Evolutionary conservation across 2,329 filamentous ascomycete species (phyloP).

Genomic region (Dichotomopilus funicola): DNA sequence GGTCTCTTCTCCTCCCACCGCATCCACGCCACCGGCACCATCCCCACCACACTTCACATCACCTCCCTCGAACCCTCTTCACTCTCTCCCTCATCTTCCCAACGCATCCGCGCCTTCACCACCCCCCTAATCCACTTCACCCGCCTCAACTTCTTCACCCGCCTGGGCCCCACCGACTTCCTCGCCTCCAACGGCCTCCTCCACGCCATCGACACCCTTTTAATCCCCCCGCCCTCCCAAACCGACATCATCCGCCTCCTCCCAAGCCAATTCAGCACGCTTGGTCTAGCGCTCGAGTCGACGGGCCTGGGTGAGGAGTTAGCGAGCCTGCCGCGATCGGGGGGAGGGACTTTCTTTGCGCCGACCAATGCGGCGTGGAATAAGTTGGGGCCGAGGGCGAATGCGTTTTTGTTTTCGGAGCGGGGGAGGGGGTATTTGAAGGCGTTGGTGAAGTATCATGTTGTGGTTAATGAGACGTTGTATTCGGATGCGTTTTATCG

Average conservation of each 20-base stretch:
- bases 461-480: conserved; percentile 65
- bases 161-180: conserved; percentile 59
- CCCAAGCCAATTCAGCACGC: conserved; percentile 70
- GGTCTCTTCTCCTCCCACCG: conserved; percentile 59
- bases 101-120: conserved; percentile 62
- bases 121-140: conserved; percentile 45
- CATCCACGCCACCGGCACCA: conserved; percentile 64
- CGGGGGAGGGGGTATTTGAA: conserved; percentile 68
- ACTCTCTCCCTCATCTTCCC: conserved; percentile 28
- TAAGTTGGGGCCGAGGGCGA: conserved; percentile 63
- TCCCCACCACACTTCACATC: conserved; percentile 61
- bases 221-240: conserved; percentile 67
- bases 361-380: conserved; percentile 76
- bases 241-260: conserved; percentile 54
- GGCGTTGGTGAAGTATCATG: conserved; percentile 72
- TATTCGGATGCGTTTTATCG: conserved; percentile 79
- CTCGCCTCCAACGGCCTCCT: conserved; percentile 73
- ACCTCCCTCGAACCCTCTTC: conserved; percentile 43
- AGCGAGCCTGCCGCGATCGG: conserved; percentile 38
- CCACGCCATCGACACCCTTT: conserved; percentile 66
- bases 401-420: conserved; percentile 79
- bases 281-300: conserved; percentile 66
- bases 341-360: conserved; percentile 72
- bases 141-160: conserved; percentile 70
- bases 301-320: conserved; percentile 62